Conservation (phyloP, 2,329 filamentous ascomycete genomes). For the Blumeria graminis region DNA sequence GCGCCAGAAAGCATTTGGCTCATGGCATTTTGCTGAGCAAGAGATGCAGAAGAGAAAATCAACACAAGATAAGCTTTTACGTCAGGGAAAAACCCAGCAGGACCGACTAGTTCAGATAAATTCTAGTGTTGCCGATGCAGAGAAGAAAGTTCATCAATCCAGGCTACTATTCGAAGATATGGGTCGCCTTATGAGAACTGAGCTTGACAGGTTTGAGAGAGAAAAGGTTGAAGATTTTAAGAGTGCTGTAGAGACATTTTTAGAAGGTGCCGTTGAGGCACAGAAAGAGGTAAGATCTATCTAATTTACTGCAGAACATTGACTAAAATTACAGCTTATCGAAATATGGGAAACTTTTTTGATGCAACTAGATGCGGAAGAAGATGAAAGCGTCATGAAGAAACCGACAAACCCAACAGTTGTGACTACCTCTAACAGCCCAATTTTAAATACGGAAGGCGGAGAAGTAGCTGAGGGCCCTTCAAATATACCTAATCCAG, state of each 20-base stretch:
- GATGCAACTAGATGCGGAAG: conserved; percentile 83
- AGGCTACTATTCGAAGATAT: conserved; percentile 88
- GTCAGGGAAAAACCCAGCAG: conserved; percentile 87
- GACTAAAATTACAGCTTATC: conserved; percentile 23
- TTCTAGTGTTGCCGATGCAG: conserved; percentile 83
- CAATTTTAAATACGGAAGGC: conserved; percentile 6
- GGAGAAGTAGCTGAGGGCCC: neutral
- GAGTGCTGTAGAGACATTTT: conserved; percentile 86
- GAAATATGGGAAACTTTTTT: conserved; percentile 98
- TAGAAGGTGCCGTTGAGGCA: conserved; percentile 90
- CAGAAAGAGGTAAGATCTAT: conserved; percentile 61
- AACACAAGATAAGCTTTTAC: conserved; percentile 79
- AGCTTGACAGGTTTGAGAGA: conserved; percentile 80
- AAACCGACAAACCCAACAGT: conserved; percentile 23
- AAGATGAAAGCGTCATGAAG: conserved; percentile 51
- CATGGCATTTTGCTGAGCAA: conserved; percentile 76
- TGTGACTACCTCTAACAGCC: conserved; percentile 23
- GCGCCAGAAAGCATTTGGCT: conserved; percentile 84
- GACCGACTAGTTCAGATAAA: conserved; percentile 80
- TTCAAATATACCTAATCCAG: neutral
- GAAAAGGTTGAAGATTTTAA: conserved; percentile 99
- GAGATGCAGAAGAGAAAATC: conserved; percentile 76
- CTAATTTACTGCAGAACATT: no score
- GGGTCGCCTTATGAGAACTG: conserved; percentile 73
- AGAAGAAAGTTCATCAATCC: conserved; percentile 78